Evolutionary conservation across 179 eudicot species (phyloP).

Genomic region (Vitellaria paradoxa): DNA sequence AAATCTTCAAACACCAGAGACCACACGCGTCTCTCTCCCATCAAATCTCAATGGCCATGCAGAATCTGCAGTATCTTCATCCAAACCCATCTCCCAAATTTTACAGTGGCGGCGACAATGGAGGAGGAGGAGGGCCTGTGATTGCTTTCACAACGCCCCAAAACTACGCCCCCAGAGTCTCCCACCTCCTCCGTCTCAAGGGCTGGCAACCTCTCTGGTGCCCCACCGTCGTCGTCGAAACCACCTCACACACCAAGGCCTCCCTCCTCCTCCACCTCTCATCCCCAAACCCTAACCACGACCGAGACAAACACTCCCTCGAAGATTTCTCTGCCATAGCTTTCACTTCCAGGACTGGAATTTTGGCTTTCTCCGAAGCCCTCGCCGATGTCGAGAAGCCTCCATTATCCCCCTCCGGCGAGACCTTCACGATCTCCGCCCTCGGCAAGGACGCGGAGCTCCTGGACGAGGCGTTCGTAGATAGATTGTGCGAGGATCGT

Average conservation of each 20-base stretch:
- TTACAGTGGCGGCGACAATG: neutral
- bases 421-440: slow-evolving; percentile 46
- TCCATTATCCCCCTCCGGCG: slow-evolving; percentile 33
- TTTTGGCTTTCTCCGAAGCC: slow-evolving; percentile 41
- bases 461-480: slow-evolving; percentile 34
- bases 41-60: neutral
- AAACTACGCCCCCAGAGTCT: slow-evolving; percentile 66
- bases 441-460: slow-evolving; percentile 73
- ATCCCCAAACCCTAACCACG: slow-evolving; percentile 17
- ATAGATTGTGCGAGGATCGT: slow-evolving; percentile 31
- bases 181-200: slow-evolving; percentile 43
- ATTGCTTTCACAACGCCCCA: slow-evolving; percentile 80
- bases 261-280: slow-evolving; percentile 41
- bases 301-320: slow-evolving; percentile 25
- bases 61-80: neutral
- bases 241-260: slow-evolving; percentile 49
- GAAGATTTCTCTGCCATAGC: slow-evolving; percentile 59
- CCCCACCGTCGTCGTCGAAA: slow-evolving; percentile 58
- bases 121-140: slow-evolving; percentile 19
- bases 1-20: no score
- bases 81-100: no score
- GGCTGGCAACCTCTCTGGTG: slow-evolving; percentile 70
- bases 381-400: slow-evolving; percentile 18
- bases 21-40: neutral
- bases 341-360: slow-evolving; percentile 69